A percentile compares a stretch with the other conserved stretches of the same genome.
Conservation (phyloP, 1,284 basidiomycete species). For the Psilocybe mexicana region DNA sequence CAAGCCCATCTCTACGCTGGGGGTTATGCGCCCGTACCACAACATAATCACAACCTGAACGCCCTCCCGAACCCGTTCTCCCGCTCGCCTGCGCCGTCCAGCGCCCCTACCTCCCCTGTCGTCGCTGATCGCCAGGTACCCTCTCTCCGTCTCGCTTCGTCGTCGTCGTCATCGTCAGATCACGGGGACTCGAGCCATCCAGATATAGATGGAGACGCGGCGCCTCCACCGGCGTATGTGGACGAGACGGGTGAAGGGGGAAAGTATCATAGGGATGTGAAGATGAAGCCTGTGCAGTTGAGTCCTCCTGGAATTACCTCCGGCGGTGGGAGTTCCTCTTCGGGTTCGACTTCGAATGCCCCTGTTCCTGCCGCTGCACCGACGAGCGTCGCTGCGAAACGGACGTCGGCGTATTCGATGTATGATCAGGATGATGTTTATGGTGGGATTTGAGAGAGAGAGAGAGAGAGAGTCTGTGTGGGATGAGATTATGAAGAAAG, state of each 20-base stretch:
- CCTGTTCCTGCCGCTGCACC: background rate
- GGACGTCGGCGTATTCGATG: slow-evolving; percentile 15
- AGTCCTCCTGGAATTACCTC: background rate
- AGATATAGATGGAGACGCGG: slow-evolving; percentile 7
- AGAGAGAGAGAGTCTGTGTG: background rate
- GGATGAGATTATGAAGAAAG: background rate
- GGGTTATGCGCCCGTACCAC: background rate
- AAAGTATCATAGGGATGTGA: slow-evolving; percentile 9
- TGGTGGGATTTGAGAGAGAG: slow-evolving; percentile 19
- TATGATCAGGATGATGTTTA: slow-evolving; percentile 23
- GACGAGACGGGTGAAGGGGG: slow-evolving; percentile 7
- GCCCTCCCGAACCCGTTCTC: slow-evolving; percentile 7
- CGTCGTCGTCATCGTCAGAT: background rate
- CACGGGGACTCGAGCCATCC: background rate
- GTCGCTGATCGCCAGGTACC: background rate
- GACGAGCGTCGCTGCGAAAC: background rate
- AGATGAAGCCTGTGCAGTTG: slow-evolving; percentile 6
- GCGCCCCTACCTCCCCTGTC: background rate
- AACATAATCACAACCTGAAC: background rate
- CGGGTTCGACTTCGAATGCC: background rate
- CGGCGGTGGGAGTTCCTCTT: background rate
- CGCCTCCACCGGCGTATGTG: slow-evolving; percentile 22
- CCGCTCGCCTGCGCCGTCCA: background rate
- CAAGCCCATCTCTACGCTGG: background rate
- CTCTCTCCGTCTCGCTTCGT: background rate